phyloP scores from a whole-genome alignment of 1,284 basidiomycete genomes.

The Bondarzewia mesenterica region DNA sequence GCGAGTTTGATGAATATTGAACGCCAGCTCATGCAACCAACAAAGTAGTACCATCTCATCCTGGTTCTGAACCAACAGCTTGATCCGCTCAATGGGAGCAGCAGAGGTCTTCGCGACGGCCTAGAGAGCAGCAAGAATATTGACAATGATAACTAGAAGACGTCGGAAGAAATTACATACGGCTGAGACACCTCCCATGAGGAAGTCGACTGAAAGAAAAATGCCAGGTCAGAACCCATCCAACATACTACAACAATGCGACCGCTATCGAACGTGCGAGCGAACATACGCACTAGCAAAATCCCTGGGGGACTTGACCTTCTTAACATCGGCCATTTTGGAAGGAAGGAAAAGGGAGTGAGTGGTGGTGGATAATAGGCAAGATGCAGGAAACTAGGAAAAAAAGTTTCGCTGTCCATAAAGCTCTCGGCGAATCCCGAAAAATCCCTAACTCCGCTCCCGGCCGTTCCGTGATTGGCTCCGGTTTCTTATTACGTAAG shows the following conservation, averaged over 20 bases:
- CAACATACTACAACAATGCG: constrained; percentile 6
- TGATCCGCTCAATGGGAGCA: constrained; percentile 98
- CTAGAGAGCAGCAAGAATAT: constrained; percentile 27
- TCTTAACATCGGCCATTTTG: constrained; percentile 75
- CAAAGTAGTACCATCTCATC: constrained; percentile 70
- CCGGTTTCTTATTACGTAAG: background rate
- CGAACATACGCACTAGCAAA: constrained; percentile 54
- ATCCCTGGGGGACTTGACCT: constrained; percentile 72
- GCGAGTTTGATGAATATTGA: background rate
- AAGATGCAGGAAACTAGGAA: constrained; percentile 26
- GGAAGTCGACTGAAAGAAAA: constrained; percentile 63
- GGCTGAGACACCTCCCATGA: constrained; percentile 90
- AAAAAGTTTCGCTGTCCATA: constrained; percentile 29
- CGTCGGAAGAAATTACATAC: constrained; percentile 36
- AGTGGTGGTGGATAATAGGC: constrained; percentile 24
- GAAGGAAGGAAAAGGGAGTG: constrained; percentile 37
- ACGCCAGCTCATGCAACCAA: background rate
- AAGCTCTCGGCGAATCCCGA: constrained; percentile 26
- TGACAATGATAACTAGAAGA: constrained; percentile 8
- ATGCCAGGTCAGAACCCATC: constrained; percentile 29
- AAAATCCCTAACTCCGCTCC: constrained; percentile 27
- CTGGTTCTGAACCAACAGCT: constrained; percentile 97
- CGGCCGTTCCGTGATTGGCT: constrained; percentile 16
- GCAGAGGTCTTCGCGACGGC: constrained; percentile 97
- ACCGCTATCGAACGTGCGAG: constrained; percentile 4